Evolutionary conservation across 345 rosid genomes (phyloP).

Genomic region (Moricandia arvensis): DNA sequence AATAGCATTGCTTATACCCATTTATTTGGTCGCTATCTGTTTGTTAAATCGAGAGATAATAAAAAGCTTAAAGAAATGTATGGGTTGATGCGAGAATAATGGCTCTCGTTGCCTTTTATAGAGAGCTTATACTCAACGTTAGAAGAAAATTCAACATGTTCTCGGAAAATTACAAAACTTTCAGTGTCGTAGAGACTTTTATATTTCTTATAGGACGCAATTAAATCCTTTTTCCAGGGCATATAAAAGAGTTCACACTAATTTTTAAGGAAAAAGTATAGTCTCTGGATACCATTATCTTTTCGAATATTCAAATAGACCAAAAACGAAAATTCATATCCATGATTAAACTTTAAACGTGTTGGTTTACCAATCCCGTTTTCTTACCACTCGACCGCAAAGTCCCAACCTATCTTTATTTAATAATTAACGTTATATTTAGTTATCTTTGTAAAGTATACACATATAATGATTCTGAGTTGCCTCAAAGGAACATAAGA

Average conservation of each 20-base stretch:
- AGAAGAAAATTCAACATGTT: constrained; percentile 12
- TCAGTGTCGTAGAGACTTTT: background rate
- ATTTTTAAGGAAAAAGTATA: no score
- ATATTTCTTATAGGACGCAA: background rate
- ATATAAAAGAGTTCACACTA: no score
- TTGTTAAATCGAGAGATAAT: constrained; percentile 7
- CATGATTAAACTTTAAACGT: no score
- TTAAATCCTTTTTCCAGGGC: no score
- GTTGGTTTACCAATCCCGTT: no score
- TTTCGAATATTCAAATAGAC: no score
- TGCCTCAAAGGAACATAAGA: background rate
- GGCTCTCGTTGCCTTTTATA: constrained; percentile 19
- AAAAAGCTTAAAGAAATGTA: background rate
- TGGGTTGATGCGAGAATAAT: constrained; percentile 1
- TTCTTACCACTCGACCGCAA: no score
- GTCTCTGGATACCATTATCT: no score
- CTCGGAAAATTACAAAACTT: background rate
- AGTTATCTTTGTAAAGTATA: background rate
- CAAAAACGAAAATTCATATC: no score
- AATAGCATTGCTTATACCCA: constrained; percentile 25
- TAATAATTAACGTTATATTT: background rate
- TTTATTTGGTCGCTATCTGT: background rate
- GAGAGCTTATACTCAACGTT: background rate
- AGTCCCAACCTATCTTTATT: no score
- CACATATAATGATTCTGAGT: background rate